Base-by-base conservation (phyloP, 2,329 filamentous ascomycete genomes). In the Dothideomycetidae sp. region DNA sequence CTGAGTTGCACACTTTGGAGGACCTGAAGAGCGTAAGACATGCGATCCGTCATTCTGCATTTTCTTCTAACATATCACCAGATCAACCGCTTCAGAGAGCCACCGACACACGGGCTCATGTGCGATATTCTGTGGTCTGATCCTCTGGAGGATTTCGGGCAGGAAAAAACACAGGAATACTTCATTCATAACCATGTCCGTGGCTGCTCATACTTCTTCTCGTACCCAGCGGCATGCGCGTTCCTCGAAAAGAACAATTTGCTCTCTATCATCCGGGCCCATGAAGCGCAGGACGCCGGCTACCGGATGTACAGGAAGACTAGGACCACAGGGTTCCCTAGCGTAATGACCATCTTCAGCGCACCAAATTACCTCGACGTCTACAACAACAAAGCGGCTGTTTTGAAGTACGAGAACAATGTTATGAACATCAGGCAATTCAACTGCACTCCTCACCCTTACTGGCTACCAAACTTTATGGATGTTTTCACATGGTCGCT, bases 381-480 rank as follows among this genome's bases (percentile, higher is more conserved):
- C 26, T 98, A 98, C 66, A 98, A 98, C 75, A 98, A 98, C 71
- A 98, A 98, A 68, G 90, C 90, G 2, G 90, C 90, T 1, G 90
- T 98, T 29, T 68, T 98, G 52, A 98, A 98, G 66, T 98, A 98
- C 58, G 90, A 98, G 66, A 98, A 98, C 63, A 98, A 98, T 55
- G 90, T 98, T 44, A 98, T 98, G 90, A 98, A 98, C 68, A 98
- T 98, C 56, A 76, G 90, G 42, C 90, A 98, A 61, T 98, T 98
- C 68, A 98, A 98, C 70, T 98, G 88, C 72, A 96, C 90, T 14
- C 90, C 90, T 21, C 90, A 98, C 59, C 90, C 90, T 5, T 98
- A 98, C 68, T 98, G 90, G 90, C 73, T 98, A 33, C 90, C 90
- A 39, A 98, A 98, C 67, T 98, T 98, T 57, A 98, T 98, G 90